These are phyloP conservation scores for Fusarium sacchari DNA, from an alignment of 2,329 filamentous ascomycete genomes.

Conservation along the genomic window DNA sequence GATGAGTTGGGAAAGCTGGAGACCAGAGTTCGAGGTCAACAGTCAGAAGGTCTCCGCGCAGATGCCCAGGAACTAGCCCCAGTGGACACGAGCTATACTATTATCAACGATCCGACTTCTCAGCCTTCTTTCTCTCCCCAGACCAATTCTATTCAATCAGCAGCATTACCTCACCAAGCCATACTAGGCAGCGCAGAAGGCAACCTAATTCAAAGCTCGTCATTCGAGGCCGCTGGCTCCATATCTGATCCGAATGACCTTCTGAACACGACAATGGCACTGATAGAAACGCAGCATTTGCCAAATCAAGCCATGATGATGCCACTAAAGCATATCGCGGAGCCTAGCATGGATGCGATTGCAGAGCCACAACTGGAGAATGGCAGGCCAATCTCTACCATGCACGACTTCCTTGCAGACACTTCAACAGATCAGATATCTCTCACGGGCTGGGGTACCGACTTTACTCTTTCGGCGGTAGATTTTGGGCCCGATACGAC, in stretches of 20 bases:
- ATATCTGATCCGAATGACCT: not conserved
- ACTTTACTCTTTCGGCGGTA: not conserved
- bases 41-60: rapidly evolving
- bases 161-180: not conserved
- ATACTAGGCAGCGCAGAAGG: rapidly evolving
- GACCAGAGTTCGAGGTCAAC: not conserved
- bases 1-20: not conserved
- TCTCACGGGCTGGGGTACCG: not conserved
- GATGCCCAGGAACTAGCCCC: not conserved
- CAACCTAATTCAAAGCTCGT: not conserved
- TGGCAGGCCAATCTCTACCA: not conserved
- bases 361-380: not conserved
- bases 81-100: not conserved
- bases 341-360: not conserved
- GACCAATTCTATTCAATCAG: not conserved
- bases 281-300: not conserved
- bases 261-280: not conserved
- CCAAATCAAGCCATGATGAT: not conserved
- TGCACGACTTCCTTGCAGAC: not conserved
- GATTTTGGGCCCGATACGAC: not conserved
- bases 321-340: not conserved
- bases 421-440: not conserved
- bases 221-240: not conserved
- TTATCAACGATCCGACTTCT: not conserved
- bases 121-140: not conserved